Evolutionary conservation across 2,329 filamentous ascomycete genomes (phyloP).

Genomic region (Colletotrichum eleusines): DNA sequence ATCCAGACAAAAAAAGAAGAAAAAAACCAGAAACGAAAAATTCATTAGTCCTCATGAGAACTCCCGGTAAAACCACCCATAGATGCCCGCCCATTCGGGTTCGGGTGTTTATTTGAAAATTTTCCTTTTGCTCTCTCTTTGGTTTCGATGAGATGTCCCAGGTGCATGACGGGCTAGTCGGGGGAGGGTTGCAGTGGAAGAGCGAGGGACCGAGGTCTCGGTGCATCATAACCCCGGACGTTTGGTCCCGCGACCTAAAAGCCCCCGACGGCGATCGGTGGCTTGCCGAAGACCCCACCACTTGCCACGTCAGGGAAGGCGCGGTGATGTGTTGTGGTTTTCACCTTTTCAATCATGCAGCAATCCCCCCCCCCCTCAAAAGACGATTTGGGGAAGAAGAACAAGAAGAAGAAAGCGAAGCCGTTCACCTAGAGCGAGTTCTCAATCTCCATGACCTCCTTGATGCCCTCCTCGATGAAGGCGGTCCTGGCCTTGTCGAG

Average conservation of each 20-base stretch:
- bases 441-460: conserved; percentile 76
- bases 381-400: background rate
- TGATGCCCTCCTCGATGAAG: conserved; percentile 66
- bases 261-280: conserved; percentile 30
- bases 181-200: background rate
- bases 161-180: conserved; percentile 1
- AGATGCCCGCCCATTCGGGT: conserved; percentile 1
- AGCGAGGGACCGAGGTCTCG: conserved; percentile 15
- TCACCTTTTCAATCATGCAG: conserved; percentile 1
- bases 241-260: conserved; percentile 26
- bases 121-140: background rate
- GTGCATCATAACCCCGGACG: conserved; percentile 32
- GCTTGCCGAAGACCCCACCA: conserved; percentile 21
- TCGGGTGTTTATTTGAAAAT: background rate
- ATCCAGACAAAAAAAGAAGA: conserved; percentile 2
- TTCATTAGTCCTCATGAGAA: conserved; percentile 3
- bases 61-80: background rate
- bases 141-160: background rate
- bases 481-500: conserved; percentile 68
- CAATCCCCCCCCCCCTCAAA: background rate
- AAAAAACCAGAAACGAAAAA: background rate
- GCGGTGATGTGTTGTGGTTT: background rate
- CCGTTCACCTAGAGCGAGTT: conserved; percentile 56
- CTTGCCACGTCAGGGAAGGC: background rate
- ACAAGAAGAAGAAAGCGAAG: background rate